Conservation (phyloP, 768 basidiomycete genomes). For the Podaxis carcinomalis region DNA sequence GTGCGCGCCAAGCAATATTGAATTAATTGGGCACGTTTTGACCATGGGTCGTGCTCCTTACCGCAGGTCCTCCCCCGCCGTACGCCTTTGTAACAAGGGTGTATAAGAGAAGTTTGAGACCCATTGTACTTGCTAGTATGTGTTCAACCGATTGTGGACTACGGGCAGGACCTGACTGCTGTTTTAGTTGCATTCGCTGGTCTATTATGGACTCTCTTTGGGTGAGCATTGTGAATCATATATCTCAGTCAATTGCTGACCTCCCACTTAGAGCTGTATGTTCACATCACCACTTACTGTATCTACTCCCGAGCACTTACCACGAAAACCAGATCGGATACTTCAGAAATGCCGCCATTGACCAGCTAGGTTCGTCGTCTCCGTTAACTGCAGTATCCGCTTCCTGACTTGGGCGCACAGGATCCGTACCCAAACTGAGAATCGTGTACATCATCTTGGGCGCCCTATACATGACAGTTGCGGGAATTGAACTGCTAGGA, state of each 20-base stretch:
- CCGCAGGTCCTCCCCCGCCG: conserved; percentile 44
- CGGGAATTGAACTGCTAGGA: conserved; percentile 55
- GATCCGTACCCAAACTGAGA: conserved; percentile 41
- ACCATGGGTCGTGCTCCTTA: neutral
- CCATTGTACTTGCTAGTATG: conserved; percentile 48
- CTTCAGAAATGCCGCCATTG: conserved; percentile 50
- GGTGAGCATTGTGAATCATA: conserved; percentile 39
- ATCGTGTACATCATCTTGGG: conserved; percentile 59
- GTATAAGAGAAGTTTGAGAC: conserved; percentile 56
- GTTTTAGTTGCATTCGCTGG: conserved; percentile 37
- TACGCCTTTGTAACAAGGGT: conserved; percentile 57
- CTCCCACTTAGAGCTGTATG: conserved; percentile 27
- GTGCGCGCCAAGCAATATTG: neutral
- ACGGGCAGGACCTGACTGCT: neutral
- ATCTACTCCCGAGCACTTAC: conserved; percentile 2
- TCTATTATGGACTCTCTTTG: conserved; percentile 57
- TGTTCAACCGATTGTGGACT: neutral
- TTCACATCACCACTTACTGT: conserved; percentile 6
- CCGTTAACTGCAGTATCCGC: neutral
- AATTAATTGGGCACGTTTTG: neutral
- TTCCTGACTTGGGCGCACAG: conserved; percentile 14
- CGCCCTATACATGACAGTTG: conserved; percentile 45
- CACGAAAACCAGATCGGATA: conserved; percentile 45
- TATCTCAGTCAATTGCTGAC: too few species aligned
- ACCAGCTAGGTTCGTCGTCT: conserved; percentile 40